Evolutionary conservation across 768 basidiomycete genomes (phyloP), one percentile per base, ranked within the genome.

Genomic region (Naganishia randhawae): DNA sequence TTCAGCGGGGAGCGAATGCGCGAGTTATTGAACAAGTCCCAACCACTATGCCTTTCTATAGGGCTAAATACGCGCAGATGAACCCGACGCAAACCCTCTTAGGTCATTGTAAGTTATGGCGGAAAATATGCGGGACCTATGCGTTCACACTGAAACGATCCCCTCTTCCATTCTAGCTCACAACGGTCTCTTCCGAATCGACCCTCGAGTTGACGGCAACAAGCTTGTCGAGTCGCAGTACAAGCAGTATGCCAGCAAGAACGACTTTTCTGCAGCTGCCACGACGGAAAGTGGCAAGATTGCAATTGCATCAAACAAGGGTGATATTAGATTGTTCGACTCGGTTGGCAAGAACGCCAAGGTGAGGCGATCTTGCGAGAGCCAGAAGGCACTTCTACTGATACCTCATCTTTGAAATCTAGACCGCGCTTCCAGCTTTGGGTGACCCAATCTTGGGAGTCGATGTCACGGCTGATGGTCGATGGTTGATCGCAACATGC

Each of bases 261-360:
- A 93, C 83, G 88, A 88, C 76, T 99, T 99, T 80, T 96, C 92
- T 0, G 89, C 91, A 10, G 86, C 96, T 37, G 83, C 90, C 13
- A 98, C 96, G 3, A 98, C 95, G 16, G 88, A 86, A 39, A 79
- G 81, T 19, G 95, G 95, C 16, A 88, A 89, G 78, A 83, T 99
- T 69, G 96, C 93, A 8, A 89, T 99, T 13, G 93, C 91, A 39
- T 93, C 91, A 73, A 89, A 91, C 78, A 99, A 98, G 82, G 96
- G 96, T 65, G 96, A 98, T 76, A 90, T 99, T 72, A 84, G 94
- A 42, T 83, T 99, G 65, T 99, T 93, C 73, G 96, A 99, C 80
- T 84, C 88, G 53, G 89, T 99, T 72, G 96, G 96, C 50, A 99
- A 98, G 85, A 98, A 92, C 76, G 96, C 96, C 32, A 99, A 99